Base-by-base conservation (phyloP, 805 yeast genomes). In the Ogataea ganodermae region DNA sequence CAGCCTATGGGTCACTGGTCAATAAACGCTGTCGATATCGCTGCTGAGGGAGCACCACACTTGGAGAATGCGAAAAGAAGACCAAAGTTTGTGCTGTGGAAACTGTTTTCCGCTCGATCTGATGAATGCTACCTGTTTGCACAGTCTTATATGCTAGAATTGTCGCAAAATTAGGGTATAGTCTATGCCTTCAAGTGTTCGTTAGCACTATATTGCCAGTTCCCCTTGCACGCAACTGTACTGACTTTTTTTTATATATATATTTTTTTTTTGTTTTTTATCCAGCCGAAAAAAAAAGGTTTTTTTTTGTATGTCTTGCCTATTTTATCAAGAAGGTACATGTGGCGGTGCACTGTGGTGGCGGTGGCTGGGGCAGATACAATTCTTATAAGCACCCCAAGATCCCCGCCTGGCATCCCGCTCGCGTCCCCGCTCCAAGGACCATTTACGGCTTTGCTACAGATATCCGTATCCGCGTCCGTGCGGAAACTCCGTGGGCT, bases 271-370 rank as follows among this genome's bases (percentile, higher is more conserved):
- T 33, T 33, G 9, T 33, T 20, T 33, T 33, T 20, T 33, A 18
- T 33, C 22, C 36, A 33, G 23, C 36, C 36, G 36, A 33, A 33
- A 33, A 33, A 33, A 33, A 33, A 9, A 14, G 8, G n/a, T 3
- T 33, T 33, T 13, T 33, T 33, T 33, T 33, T 33, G 12, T 33
- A 24, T 8, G 36, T 20, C 36, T 33, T 33, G 36, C 36, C 36
- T 6, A 23, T 33, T 18, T 20, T 17, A 16, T 18, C 8, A 3
- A 30, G 16, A n/a, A n/a, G 8, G 5, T n/a, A 30, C 13, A 8
- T 30, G 33, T 30, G 33, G 33, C 33, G 33, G 33, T 30, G 33
- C 17, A n/a, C 4, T 12, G 17, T 9, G 33, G 33, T 30, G 33
- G 33, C 33, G 33, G 33, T 30, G 33, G 8, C 33, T 9, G 17